These are phyloP conservation scores for Cutaneotrichosporon sp. DNA, from an alignment of 1,284 basidiomycete species.

Conservation along the genomic window DNA sequence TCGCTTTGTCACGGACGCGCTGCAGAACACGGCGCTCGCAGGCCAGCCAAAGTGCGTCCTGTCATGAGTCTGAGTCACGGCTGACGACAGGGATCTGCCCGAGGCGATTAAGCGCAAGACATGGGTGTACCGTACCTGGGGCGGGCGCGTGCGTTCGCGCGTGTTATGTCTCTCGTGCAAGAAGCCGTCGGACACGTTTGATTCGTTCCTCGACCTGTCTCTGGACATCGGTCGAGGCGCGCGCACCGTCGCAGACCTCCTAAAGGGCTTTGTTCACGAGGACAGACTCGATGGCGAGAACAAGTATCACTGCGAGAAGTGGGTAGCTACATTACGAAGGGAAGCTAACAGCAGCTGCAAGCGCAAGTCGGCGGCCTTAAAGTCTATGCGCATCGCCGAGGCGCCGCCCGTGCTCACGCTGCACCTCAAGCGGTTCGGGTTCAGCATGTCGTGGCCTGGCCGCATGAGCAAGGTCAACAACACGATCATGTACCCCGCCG, in stretches of 20 bases:
- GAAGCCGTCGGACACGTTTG: constrained; percentile 92
- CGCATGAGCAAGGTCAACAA: constrained; percentile 81
- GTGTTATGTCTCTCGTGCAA: constrained; percentile 82
- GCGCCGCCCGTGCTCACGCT: constrained; percentile 88
- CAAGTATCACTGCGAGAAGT: constrained; percentile 99
- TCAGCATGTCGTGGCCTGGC: constrained; percentile 31
- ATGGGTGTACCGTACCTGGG: constrained; percentile 92
- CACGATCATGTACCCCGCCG: constrained; percentile 70
- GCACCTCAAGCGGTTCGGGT: constrained; percentile 89
- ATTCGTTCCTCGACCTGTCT: constrained; percentile 88
- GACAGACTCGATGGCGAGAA: constrained; percentile 83
- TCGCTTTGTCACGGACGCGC: constrained; percentile 84
- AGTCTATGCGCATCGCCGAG: constrained; percentile 63
- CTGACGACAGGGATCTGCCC: constrained; percentile 61
- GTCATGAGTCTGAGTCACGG: not conserved
- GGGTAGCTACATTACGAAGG: constrained; percentile 47
- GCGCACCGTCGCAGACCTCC: constrained; percentile 63
- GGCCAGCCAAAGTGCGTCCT: constrained; percentile 62
- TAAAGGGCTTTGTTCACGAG: constrained; percentile 74
- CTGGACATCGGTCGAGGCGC: constrained; percentile 65
- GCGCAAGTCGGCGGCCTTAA: constrained; percentile 36
- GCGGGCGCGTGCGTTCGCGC: constrained; percentile 83
- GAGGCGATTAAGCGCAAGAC: constrained; percentile 78
- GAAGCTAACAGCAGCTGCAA: too few relatives aligned
- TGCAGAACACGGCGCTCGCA: constrained; percentile 78